Evolutionary conservation across 1,284 basidiomycete genomes (phyloP), one percentile per base, ranked within the genome.

Genomic region (Pterulicium gracile): DNA sequence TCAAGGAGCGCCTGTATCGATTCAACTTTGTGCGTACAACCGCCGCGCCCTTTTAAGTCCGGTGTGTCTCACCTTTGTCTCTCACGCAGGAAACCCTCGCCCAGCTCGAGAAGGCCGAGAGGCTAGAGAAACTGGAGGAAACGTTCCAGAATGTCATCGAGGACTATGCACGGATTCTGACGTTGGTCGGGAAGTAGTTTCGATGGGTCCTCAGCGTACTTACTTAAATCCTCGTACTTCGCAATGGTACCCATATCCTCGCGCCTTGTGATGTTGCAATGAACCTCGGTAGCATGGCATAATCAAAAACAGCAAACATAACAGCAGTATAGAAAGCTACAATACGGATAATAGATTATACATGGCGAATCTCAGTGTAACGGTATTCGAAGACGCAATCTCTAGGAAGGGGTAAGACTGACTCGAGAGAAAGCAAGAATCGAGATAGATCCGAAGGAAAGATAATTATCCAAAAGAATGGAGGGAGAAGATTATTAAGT

Each of bases 1-100:
- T 95, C 59, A 96, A 98, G 65, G 91, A 94, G 60, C 76, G 95
- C 24, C 66, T 98, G 46, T 98, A 88, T 61, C 75, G 91, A 39
- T 96, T 96, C 66, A 98, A 98, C 66, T 94, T 85, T 61, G 92
- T 92, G 58, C 58, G 88, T 70, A 13, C 52, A 12, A 12, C 22
- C 42, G 24, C 45, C 18, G 18, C 15, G n/a, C 17, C n/a, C 3
- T 36, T 27, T 18, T 12, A 19, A 34, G 13, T 35, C 13, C 42
- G n/a, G n/a, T n/a, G n/a, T n/a, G n/a, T n/a, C 27, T 34, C 15
- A 15, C 14, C 35, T 10, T 19, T 40, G 18, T 5, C 17, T 3
- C 32, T 43, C 39, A 42, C 51, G 32, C 4, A 94, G 86, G 92
- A 96, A 68, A 75, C 87, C 47, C 73, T 97, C 45, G 81, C 79